phyloP scores from a whole-genome alignment of 2,329 filamentous ascomycete genomes.

The Epichloe scottii region DNA sequence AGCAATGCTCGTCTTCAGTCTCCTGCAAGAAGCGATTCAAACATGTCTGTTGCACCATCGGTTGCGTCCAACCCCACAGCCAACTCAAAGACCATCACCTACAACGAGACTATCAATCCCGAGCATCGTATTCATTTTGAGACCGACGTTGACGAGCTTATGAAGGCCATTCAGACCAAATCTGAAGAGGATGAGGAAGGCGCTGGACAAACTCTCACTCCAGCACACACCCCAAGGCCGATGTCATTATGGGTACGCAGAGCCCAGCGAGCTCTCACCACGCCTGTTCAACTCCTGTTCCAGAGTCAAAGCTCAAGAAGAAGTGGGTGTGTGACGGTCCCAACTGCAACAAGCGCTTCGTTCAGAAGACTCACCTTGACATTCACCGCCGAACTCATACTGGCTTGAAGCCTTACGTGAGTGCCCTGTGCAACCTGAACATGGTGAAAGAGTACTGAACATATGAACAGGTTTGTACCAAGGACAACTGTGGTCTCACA shows the following conservation, averaged over 20 bases:
- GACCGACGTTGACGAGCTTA: conserved; percentile 77
- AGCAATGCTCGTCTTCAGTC: conserved; percentile 23
- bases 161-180: conserved; percentile 75
- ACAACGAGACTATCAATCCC: conserved; percentile 33
- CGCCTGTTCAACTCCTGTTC: conserved; percentile 10
- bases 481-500: conserved; percentile 58
- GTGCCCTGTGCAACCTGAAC: conserved; percentile 17
- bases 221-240: conserved; percentile 10
- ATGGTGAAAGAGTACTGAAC: not conserved
- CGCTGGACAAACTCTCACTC: conserved; percentile 14
- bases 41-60: conserved; percentile 15
- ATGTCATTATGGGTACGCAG: conserved; percentile 8
- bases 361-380: conserved; percentile 84
- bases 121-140: conserved; percentile 49
- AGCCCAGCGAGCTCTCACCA: conserved; percentile 20
- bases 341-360: conserved; percentile 70
- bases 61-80: conserved; percentile 15
- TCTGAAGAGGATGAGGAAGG: conserved; percentile 25
- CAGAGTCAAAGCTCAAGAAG: conserved; percentile 31
- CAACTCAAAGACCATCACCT: conserved; percentile 28
- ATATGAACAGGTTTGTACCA: conserved; percentile 46
- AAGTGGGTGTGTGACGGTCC: conserved; percentile 62
- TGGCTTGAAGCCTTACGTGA: conserved; percentile 79
- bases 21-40: conserved; percentile 21
- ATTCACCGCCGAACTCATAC: conserved; percentile 85